Percentiles rank a stretch among this genome's conserved stretches.
Evolutionary conservation across 169 alveolate species (phyloP).

Genomic region (Miamiensis avidus): DNA sequence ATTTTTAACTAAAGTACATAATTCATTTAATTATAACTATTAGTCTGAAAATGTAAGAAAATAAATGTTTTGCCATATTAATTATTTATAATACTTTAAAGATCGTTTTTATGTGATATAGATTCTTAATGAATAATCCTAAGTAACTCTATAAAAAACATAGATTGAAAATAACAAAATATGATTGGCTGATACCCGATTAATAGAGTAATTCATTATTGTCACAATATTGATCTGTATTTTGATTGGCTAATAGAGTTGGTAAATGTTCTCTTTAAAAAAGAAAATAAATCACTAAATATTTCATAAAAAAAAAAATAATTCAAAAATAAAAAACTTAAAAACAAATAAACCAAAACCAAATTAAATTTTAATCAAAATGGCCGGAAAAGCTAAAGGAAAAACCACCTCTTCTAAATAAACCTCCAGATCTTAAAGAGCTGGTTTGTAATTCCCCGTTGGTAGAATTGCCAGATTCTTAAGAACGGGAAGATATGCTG

Average conservation of each 20-base stretch:
- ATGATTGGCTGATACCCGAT: too few relatives aligned
- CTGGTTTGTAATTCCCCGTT: conserved; percentile 99
- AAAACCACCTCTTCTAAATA: conserved; percentile 65
- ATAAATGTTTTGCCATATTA: too few relatives aligned
- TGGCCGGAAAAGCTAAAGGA: conserved; percentile 66
- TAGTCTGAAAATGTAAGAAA: too few relatives aligned
- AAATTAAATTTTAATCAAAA: conserved; percentile 3
- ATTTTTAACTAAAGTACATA: too few relatives aligned
- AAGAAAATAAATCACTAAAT: background rate
- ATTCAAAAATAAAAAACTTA: conserved; percentile 6
- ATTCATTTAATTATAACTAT: too few relatives aligned
- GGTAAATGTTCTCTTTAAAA: conserved; percentile 2
- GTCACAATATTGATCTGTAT: too few relatives aligned
- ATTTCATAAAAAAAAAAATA: background rate
- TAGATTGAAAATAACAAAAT: too few relatives aligned
- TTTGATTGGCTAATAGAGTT: conserved; percentile 16
- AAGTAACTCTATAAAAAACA: too few relatives aligned
- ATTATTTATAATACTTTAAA: too few relatives aligned
- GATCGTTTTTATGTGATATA: too few relatives aligned
- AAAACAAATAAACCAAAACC: conserved; percentile 10
- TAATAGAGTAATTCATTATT: too few relatives aligned
- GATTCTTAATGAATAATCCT: too few relatives aligned
- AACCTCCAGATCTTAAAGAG: conserved; percentile 96
- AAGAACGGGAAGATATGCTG: conserved; percentile 97
- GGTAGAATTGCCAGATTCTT: conserved; percentile 98